Conservation (phyloP, 164 flowering plant species). For the Paratinospora sagittata region DNA sequence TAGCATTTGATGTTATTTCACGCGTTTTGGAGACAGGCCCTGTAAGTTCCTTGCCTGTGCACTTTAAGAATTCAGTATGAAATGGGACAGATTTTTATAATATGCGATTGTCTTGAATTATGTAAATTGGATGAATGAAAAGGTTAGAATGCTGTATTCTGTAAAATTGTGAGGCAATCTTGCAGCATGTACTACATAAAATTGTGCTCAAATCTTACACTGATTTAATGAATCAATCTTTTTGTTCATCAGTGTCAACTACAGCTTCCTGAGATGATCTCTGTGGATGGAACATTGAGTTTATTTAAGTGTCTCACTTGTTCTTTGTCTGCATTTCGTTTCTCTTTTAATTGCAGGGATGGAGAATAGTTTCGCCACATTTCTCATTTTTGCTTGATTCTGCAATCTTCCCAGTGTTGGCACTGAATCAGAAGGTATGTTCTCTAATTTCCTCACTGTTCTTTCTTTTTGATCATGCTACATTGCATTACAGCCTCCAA, state of each 20-base stretch:
- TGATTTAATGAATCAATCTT: neutral
- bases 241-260: neutral
- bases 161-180: too few species aligned
- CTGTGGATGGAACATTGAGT: neutral
- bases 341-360: slow-evolving; percentile 48
- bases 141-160: too few species aligned
- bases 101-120: neutral
- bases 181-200: too few species aligned
- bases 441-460: too few species aligned
- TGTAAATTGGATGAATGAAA: too few species aligned
- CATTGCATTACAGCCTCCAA: neutral
- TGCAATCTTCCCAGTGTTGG: slow-evolving; percentile 66
- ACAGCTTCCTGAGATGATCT: neutral
- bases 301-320: neutral
- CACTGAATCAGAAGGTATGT: slow-evolving; percentile 64
- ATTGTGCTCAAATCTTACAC: too few species aligned
- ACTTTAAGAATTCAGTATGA: neutral
- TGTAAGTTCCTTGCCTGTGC: slow-evolving; percentile 30
- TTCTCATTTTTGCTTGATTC: slow-evolving; percentile 53
- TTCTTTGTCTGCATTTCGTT: slow-evolving; percentile 4
- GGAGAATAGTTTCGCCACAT: slow-evolving; percentile 77
- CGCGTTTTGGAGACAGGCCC: slow-evolving; percentile 75
- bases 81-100: neutral
- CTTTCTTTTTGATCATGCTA: neutral
- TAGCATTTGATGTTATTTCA: slow-evolving; percentile 69